phyloP scores from a whole-genome alignment of 2,329 filamentous ascomycete genomes.

The Coniochaeta hoffmannii region DNA sequence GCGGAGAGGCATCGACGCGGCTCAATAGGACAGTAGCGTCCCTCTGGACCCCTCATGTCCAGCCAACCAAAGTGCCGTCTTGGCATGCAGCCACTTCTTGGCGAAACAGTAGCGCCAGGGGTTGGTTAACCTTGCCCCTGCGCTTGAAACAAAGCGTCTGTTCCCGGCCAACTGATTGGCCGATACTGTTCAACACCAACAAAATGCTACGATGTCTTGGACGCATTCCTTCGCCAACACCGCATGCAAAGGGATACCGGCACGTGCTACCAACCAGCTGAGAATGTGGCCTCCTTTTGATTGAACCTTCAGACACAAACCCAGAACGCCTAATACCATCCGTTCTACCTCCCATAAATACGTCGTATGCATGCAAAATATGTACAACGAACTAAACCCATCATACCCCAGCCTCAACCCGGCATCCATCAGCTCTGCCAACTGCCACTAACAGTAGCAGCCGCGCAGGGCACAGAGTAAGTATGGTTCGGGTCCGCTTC shows the following conservation, averaged over 20 bases:
- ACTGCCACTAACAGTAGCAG: slow-evolving; percentile 13
- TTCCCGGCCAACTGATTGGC: neutral
- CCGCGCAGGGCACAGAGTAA: slow-evolving; percentile 19
- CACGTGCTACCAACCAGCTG: too few relatives aligned
- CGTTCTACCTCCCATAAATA: neutral
- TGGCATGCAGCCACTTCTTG: neutral
- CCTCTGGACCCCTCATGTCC: neutral
- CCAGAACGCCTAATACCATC: neutral
- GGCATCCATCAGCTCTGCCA: slow-evolving; percentile 12
- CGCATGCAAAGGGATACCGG: too few relatives aligned
- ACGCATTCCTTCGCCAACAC: too few relatives aligned
- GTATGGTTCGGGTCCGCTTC: slow-evolving; percentile 37
- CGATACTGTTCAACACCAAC: neutral
- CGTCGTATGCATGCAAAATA: neutral
- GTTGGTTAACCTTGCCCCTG: neutral
- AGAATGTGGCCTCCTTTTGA: too few relatives aligned
- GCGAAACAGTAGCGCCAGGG: slow-evolving; percentile 1
- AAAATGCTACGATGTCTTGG: neutral
- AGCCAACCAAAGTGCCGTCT: neutral
- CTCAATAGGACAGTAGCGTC: neutral
- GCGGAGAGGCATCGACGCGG: too few relatives aligned
- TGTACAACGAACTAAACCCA: neutral
- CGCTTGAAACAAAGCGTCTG: neutral
- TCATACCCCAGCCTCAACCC: neutral
- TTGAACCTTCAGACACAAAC: too few relatives aligned